Percentiles rank a stretch among this genome's conserved stretches.
Evolutionary conservation across 805 yeast species (phyloP).

Genomic region (Pichia eremophila): DNA sequence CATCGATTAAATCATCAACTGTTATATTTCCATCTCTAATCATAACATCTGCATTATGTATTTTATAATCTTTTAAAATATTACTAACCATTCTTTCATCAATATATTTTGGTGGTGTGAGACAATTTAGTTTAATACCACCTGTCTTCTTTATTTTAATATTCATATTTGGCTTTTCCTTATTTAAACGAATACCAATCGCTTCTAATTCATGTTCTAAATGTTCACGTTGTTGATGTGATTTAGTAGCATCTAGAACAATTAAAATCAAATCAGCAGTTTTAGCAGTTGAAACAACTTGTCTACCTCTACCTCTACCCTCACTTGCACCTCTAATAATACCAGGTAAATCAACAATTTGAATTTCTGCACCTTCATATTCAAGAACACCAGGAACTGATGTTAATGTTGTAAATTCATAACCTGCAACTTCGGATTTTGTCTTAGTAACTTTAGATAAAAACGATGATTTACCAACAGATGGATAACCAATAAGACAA

Average conservation of each 20-base stretch:
- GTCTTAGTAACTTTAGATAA: slow-evolving; percentile 86
- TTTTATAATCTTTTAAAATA: slow-evolving; percentile 74
- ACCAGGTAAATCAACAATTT: slow-evolving; percentile 96
- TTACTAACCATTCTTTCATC: slow-evolving; percentile 73
- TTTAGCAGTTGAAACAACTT: slow-evolving; percentile 92
- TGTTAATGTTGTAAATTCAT: slow-evolving; percentile 92
- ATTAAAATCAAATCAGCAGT: slow-evolving; percentile 88
- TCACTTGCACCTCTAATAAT: slow-evolving; percentile 93
- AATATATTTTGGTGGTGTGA: slow-evolving; percentile 71
- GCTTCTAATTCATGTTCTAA: slow-evolving; percentile 85
- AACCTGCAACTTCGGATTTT: slow-evolving; percentile 88
- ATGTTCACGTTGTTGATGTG: slow-evolving; percentile 78
- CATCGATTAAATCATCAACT: slow-evolving; percentile 88
- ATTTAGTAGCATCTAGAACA: slow-evolving; percentile 94
- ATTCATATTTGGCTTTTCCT: slow-evolving; percentile 68
- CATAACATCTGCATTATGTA: slow-evolving; percentile 90
- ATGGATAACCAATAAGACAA: slow-evolving; percentile 92
- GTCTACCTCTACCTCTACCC: slow-evolving; percentile 96
- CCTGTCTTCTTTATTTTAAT: slow-evolving; percentile 79
- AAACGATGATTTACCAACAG: slow-evolving; percentile 93
- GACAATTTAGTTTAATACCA: slow-evolving; percentile 77
- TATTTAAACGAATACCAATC: slow-evolving; percentile 87
- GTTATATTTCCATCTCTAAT: slow-evolving; percentile 84
- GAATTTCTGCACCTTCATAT: slow-evolving; percentile 94
- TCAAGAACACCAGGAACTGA: slow-evolving; percentile 94